These are phyloP conservation scores for Oryza nivara DNA, from an alignment of 176 grass and related monocot species.

Conservation along the genomic window DNA sequence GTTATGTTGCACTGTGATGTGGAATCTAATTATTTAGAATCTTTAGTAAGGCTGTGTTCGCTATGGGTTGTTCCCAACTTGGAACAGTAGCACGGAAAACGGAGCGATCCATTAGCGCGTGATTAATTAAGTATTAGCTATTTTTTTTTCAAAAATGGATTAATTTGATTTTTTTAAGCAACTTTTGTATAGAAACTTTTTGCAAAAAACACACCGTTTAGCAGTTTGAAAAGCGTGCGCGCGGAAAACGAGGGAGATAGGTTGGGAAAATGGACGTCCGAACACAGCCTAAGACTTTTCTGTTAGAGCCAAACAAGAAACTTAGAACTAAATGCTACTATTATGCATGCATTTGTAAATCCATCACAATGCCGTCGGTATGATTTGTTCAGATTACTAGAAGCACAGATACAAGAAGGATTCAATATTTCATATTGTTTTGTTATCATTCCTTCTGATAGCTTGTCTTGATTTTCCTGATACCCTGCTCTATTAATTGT, in stretches of 20 bases:
- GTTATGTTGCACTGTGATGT: not conserved
- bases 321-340: not conserved
- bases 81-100: no score
- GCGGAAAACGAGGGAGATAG: no score
- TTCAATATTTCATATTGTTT: not conserved
- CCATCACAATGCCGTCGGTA: not conserved
- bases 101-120: no score
- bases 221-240: no score
- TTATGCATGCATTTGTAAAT: not conserved
- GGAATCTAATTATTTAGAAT: not conserved
- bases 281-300: not conserved
- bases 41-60: not conserved
- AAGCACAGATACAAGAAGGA: not conserved
- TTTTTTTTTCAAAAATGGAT: no score
- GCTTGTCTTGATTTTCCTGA: not conserved
- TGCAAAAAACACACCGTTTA: no score
- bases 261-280: no score
- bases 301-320: not conserved
- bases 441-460: not conserved
- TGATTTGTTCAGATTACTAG: constrained; percentile 13
- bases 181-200: no score
- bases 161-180: no score
- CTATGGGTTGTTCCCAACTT: no score
- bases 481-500: not conserved
- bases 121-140: no score